Conservation (phyloP, 768 basidiomycete genomes). For the Rhodotorula paludigena region DNA sequence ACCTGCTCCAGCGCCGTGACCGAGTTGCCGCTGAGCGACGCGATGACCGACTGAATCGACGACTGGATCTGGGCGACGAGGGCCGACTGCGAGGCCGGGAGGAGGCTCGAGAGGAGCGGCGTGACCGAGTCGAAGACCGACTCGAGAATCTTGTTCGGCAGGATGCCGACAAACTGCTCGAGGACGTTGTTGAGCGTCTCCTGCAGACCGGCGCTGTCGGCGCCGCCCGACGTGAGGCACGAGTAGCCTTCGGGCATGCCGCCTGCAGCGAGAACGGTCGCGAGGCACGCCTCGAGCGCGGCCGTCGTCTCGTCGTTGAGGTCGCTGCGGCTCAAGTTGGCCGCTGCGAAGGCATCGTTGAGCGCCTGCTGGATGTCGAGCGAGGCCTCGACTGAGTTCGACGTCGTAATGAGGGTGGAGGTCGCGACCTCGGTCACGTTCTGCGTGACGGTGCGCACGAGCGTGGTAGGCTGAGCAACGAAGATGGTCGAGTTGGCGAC, state of each 20-base stretch:
- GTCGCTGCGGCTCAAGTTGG: slow-evolving; percentile 30
- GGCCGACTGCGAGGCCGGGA: slow-evolving; percentile 36
- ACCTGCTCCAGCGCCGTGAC: slow-evolving; percentile 38
- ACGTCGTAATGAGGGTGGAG: slow-evolving; percentile 28
- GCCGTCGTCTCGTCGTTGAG: slow-evolving; percentile 29
- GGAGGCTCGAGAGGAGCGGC: slow-evolving; percentile 37
- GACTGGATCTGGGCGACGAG: slow-evolving; percentile 27
- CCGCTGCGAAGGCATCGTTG: slow-evolving; percentile 37
- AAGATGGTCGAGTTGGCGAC: slow-evolving; percentile 15
- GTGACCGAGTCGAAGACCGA: slow-evolving; percentile 37
- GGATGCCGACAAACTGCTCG: slow-evolving; percentile 41
- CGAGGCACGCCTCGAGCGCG: slow-evolving; percentile 33
- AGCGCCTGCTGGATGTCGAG: slow-evolving; percentile 36
- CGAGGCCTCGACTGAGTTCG: slow-evolving; percentile 15
- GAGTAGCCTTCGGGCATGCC: slow-evolving; percentile 40
- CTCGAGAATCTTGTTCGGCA: slow-evolving; percentile 40
- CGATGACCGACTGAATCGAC: slow-evolving; percentile 39
- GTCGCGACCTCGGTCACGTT: slow-evolving; percentile 14
- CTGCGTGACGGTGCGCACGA: slow-evolving; percentile 19
- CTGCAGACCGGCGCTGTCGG: slow-evolving; percentile 27
- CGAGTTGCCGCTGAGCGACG: slow-evolving; percentile 31
- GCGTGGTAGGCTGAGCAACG: slow-evolving; percentile 19
- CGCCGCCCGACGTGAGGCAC: slow-evolving; percentile 34
- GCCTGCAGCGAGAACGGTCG: slow-evolving; percentile 28
- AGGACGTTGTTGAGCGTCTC: slow-evolving; percentile 37